A percentile compares a stretch with the other conserved stretches of the same genome.
Evolutionary conservation across 768 basidiomycete genomes (phyloP).

Genomic region (Royoungia palumana): DNA sequence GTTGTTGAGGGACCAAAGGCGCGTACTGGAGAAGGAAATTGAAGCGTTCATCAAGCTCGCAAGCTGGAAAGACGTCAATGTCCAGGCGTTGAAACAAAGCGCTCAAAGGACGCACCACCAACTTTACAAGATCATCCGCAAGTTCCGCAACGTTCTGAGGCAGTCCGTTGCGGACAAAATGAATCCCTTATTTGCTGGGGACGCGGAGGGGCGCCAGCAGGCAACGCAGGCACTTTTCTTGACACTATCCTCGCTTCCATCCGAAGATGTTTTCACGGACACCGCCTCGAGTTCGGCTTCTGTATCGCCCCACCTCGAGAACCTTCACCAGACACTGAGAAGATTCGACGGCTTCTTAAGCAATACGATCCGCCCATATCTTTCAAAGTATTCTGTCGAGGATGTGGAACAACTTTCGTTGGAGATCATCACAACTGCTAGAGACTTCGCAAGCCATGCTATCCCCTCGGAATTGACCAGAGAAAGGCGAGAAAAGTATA

Average conservation of each 20-base stretch:
- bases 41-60: constrained; percentile 88
- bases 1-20: constrained; percentile 55
- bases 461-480: constrained; percentile 41
- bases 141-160: constrained; percentile 86
- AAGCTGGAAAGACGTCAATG: constrained; percentile 97
- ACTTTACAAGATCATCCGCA: constrained; percentile 84
- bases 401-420: constrained; percentile 53
- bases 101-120: constrained; percentile 89
- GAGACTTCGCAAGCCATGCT: constrained; percentile 48
- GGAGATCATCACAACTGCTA: constrained; percentile 61
- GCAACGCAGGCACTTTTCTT: constrained; percentile 11
- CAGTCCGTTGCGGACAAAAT: constrained; percentile 57
- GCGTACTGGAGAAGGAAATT: constrained; percentile 72
- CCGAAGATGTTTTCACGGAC: constrained; percentile 1
- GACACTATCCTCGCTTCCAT: neutral
- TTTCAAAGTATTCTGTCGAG: constrained; percentile 39
- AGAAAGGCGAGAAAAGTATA: constrained; percentile 57
- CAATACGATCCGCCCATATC: constrained; percentile 40
- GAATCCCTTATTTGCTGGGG: constrained; percentile 33
- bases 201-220: constrained; percentile 30
- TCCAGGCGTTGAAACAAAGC: constrained; percentile 88
- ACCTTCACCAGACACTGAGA: constrained; percentile 48
- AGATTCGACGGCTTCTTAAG: constrained; percentile 48
- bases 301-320: constrained; percentile 39
- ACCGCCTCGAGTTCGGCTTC: neutral